Conservation (phyloP, 306 rosid genomes). For the Quercus rubra region DNA sequence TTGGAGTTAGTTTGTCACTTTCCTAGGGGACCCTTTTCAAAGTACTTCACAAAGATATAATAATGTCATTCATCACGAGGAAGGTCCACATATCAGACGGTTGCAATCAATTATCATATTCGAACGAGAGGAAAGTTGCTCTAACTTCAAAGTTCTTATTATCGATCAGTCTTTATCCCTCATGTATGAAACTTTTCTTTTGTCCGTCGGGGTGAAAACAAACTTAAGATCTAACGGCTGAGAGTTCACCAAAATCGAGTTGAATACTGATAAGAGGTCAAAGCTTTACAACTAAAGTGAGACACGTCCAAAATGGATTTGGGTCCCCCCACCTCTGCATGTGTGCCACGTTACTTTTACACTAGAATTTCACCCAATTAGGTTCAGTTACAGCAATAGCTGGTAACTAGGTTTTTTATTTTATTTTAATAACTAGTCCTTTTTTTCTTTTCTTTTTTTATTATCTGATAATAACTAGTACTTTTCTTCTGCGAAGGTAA, state of each 20-base stretch:
- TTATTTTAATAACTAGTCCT: no score
- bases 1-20: slow-evolving; percentile 15
- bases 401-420: neutral
- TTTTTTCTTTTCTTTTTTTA: no score
- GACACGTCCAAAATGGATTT: neutral
- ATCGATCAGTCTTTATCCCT: slow-evolving; percentile 12
- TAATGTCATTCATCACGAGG: neutral
- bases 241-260: slow-evolving; percentile 4
- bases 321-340: neutral
- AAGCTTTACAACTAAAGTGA: neutral
- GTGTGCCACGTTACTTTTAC: slow-evolving; percentile 15
- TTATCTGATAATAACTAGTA: no score
- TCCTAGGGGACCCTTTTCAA: neutral
- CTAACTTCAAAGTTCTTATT: neutral
- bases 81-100: slow-evolving; percentile 24
- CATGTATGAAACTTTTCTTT: neutral
- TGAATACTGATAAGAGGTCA: slow-evolving; percentile 4
- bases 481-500: no score
- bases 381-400: neutral
- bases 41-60: neutral
- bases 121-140: neutral
- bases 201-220: neutral
- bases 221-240: neutral
- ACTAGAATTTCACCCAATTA: neutral
- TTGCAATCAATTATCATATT: slow-evolving; percentile 19